phyloP scores from a whole-genome alignment of 129 eudicot species.

The Chrysanthemum lavandulifolium region DNA sequence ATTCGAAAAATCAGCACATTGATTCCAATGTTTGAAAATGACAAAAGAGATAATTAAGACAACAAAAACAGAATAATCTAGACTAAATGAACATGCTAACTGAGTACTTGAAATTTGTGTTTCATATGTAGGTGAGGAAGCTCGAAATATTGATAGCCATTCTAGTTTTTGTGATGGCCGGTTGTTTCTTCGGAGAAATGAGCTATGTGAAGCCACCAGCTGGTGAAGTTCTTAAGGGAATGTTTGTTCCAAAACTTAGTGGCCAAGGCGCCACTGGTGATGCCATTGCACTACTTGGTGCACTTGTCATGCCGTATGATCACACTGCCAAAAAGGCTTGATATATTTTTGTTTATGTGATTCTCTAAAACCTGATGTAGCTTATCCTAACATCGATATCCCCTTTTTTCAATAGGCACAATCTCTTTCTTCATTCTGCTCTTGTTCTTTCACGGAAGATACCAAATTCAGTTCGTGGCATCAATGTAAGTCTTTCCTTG shows the following conservation, averaged over 20 bases:
- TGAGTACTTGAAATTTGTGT: too few relatives aligned
- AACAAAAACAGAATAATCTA: too few relatives aligned
- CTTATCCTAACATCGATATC: not conserved
- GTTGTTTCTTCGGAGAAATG: conserved; percentile 64
- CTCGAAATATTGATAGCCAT: conserved; percentile 46
- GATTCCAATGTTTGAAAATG: too few relatives aligned
- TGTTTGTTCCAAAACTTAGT: conserved; percentile 61
- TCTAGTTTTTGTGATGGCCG: conserved; percentile 53
- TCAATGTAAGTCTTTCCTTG: conserved; percentile 31
- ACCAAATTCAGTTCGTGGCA: conserved; percentile 43
- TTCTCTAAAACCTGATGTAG: not conserved
- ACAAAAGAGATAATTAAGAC: too few relatives aligned
- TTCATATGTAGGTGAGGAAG: conserved; percentile 38
- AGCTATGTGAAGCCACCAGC: conserved; percentile 52
- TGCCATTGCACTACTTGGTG: conserved; percentile 67
- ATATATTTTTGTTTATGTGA: not conserved
- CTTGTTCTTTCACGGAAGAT: conserved; percentile 49
- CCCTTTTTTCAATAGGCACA: conserved; percentile 35
- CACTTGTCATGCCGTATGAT: conserved; percentile 66
- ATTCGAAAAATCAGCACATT: too few relatives aligned
- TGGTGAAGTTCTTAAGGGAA: conserved; percentile 46
- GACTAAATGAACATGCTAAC: too few relatives aligned
- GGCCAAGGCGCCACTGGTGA: conserved; percentile 58
- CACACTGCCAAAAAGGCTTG: not conserved
- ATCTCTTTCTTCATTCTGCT: conserved; percentile 65